Conservation (phyloP, 2,329 filamentous ascomycete genomes). For the Exophiala viscosa region DNA sequence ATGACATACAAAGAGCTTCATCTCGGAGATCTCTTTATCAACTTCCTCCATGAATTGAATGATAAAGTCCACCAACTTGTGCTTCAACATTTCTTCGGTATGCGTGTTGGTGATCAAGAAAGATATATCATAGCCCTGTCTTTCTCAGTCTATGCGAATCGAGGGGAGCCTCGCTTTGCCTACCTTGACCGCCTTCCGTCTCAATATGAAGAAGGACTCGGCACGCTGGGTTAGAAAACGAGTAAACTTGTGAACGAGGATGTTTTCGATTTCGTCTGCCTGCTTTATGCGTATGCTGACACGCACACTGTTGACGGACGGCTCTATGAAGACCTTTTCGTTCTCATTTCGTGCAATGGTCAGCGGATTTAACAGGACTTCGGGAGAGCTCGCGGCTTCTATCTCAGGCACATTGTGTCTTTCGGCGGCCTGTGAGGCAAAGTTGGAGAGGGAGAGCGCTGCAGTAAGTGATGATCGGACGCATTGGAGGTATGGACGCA, state of each 20-base stretch:
- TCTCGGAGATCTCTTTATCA: conserved; percentile 99
- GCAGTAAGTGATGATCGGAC: conserved; percentile 92
- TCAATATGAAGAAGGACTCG: conserved; percentile 93
- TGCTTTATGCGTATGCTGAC: conserved; percentile 99
- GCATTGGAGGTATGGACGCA: conserved; percentile 93
- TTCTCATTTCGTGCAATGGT: conserved; percentile 94
- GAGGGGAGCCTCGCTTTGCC: conserved; percentile 21
- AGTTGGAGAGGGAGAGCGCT: conserved; percentile 90
- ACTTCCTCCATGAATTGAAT: conserved; percentile 99
- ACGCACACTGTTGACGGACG: conserved; percentile 92
- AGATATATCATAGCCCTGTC: conserved; percentile 92
- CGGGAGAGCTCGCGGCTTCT: conserved; percentile 86
- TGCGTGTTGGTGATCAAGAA: conserved; percentile 99
- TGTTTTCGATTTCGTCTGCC: conserved; percentile 97
- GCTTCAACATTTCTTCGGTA: conserved; percentile 97
- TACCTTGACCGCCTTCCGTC: conserved; percentile 93
- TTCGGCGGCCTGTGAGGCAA: conserved; percentile 94
- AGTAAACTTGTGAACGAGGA: conserved; percentile 97
- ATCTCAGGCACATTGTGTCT: conserved; percentile 98
- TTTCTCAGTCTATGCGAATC: not conserved
- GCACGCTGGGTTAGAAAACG: conserved; percentile 93
- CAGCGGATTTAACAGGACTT: conserved; percentile 87
- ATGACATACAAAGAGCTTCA: conserved; percentile 86
- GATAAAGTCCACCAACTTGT: conserved; percentile 98
- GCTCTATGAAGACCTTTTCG: conserved; percentile 92